Base-by-base conservation (phyloP, 441 rosid species). In the Populus hybrid region DNA sequence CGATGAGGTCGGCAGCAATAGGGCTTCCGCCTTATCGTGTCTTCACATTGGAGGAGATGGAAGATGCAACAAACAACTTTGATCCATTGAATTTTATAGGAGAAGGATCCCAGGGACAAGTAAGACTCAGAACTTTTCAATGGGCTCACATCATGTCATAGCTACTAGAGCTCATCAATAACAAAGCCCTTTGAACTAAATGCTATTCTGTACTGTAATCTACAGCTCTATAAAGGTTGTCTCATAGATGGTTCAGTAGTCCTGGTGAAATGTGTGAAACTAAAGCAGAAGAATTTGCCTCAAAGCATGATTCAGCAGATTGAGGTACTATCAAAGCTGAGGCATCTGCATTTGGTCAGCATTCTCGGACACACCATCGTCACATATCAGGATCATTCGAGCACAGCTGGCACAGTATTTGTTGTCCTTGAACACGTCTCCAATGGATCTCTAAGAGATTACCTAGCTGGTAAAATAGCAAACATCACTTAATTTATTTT, bases 331-430 rank as follows among this genome's bases (percentile, higher is more conserved):
- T 90, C 98, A 71, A 95, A 94, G 90, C 86, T 95, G 24, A 90
- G 99, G 82, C 97, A 95, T 81, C 78, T 89, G 79, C 93, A 94
- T 84, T 82, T 95, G 88, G 94, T 88, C 74, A 91, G 97, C 42
- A 90, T 91, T 85, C 90, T 94, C 56, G 99, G 99, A 80, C 97
- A 95, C 75, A 91, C 95, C 82, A 84, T 91, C 12, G 94, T 87
- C 24, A 88, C 89, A 78, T 86, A 85, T 74, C 92, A 90, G 83
- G 97, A 93, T 42, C 95, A 89, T 82, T 87, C 90, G 70, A 89
- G 86, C 29, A 76, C 84, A 29, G 75, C 85, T 23, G 82, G 80
- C 83, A 89, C 90, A 0, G 85, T 89, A 73, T 95, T 91, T 64
- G 81, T 93, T 21, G 88, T 95, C 75, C 87, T 90, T 59, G 96